Evolutionary conservation across 768 basidiomycete genomes (phyloP), one percentile per base, ranked within the genome.

Genomic region (Boletus vermiculosoides): DNA sequence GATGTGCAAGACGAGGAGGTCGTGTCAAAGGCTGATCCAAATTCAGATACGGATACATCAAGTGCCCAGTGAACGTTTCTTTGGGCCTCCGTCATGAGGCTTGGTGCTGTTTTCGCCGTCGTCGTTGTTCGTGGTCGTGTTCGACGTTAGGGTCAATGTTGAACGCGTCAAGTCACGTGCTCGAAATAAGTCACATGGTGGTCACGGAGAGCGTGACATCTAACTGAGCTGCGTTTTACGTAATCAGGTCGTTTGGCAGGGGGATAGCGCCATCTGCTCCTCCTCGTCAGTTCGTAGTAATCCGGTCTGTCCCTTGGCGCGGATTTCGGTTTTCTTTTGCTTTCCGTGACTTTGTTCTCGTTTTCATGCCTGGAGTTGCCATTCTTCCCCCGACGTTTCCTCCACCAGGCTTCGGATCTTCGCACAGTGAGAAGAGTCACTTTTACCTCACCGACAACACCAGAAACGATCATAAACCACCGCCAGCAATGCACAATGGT

Each of bases 1-100:
- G 83, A 82, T 30, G 77, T 70, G 45, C 78, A 73, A 1, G 78
- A 78, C 5, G 78, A 71, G 6, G 82, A 80, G 22, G 76, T 70
- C 23, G 78, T 73, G 52, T 77, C 76, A 44, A 74, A 74, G 9
- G 80, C 74, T 20, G 82, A 83, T 34, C 71, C 73, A 50, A 80
- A 69, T 31, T 71, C 71, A 9, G 70, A 73, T 6, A 78, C 52
- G 0, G 82, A 83, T n/a, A 75, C 63, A 45, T 78, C 74, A 4
- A 76, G 70, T 22, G 77, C 78, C 82, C 83, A 86, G 55, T 82
- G 81, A 0, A 83, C 81, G 23, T 80, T 51, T 30, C 20, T 40
- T 15, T 51, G 37, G 8, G 23, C 36, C 34, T 51, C 50, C 28
- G 13, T 12, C 39, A 51, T 50, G 36, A 18, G 48, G 31, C 15